Evolutionary conservation across 23 red algal species (phyloP), one percentile per base, ranked within the genome.

Genomic region (Gracilaria domingensis): DNA sequence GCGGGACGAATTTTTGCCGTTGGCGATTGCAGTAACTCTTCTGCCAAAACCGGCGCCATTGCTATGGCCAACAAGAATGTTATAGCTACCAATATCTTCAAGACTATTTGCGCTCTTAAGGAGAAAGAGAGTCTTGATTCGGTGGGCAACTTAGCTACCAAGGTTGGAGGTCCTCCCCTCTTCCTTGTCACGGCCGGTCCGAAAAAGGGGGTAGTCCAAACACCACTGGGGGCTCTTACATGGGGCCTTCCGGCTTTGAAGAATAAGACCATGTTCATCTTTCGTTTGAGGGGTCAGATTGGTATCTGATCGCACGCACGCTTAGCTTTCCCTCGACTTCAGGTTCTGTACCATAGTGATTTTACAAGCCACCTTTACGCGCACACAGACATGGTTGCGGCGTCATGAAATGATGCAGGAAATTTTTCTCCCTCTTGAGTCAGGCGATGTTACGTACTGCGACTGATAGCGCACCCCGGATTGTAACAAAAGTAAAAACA

Each of bases 241-340:
- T 66, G 53, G 53, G 37, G 36, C 44, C 57, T 90, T 36, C 74
- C 87, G 47, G 23, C 3, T 13, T 33, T 90, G 5, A 90, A 90
- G 87, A 90, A 90, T 36, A 90, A 81, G 62, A 90, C 87, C n/a
- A 90, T 90, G 87, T 90, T 90, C 40, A 51, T 80, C 49, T 90
- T 90, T 34, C 76, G 74, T 57, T 48, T 74, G 18, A 90, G 55
- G 44, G 23, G 53, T 16, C 75, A 90, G 37, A 55, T 90, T 18
- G 87, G 87, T 47, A 33, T 90, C 21, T 90, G 50, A 90, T 28
- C 16, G 64, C 64, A 14, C 32, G 30, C 4, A 5, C 8, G 18
- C 9, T 37, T 9, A 37, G 64, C 16, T 0, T 37, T 37, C 30
- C 2, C 8, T 17, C 28, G 25, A 66, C 1, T 0, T 16, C 16